Evolutionary conservation across 805 yeast genomes (phyloP).

Genomic region (Diddensiella santjacobensis): DNA sequence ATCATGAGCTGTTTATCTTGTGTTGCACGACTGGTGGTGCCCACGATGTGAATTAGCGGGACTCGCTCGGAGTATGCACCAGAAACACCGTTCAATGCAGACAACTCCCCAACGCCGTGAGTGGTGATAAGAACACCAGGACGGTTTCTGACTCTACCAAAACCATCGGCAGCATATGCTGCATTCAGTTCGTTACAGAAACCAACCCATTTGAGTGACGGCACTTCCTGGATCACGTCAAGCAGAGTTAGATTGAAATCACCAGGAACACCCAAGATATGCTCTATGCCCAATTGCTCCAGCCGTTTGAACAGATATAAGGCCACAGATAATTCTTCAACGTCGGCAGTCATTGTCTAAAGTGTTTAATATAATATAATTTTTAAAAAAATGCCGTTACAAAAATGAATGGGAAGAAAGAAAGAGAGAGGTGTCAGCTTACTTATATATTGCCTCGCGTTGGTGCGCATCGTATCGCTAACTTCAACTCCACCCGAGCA

Average conservation of each 20-base stretch:
- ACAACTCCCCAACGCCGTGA: slow-evolving; percentile 85
- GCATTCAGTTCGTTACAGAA: slow-evolving; percentile 86
- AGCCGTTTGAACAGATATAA: slow-evolving; percentile 34
- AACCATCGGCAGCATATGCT: slow-evolving; percentile 90
- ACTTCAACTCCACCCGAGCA: neutral
- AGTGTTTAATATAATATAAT: too few species aligned
- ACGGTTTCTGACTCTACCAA: slow-evolving; percentile 59
- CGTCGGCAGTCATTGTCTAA: neutral
- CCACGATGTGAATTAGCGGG: slow-evolving; percentile 81
- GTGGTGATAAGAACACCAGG: slow-evolving; percentile 70
- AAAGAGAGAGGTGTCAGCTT: neutral
- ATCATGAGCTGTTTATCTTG: slow-evolving; percentile 35
- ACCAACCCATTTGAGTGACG: slow-evolving; percentile 67
- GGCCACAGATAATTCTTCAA: slow-evolving; percentile 23
- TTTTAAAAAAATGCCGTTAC: too few species aligned
- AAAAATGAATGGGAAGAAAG: too few species aligned
- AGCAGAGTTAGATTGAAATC: slow-evolving; percentile 42
- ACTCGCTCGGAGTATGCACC: slow-evolving; percentile 81
- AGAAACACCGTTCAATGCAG: slow-evolving; percentile 76
- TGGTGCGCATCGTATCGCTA: neutral
- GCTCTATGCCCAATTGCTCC: slow-evolving; percentile 33
- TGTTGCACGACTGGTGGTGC: slow-evolving; percentile 52
- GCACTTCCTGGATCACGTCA: slow-evolving; percentile 37
- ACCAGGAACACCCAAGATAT: slow-evolving; percentile 44
- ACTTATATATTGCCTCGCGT: neutral